Evolutionary conservation across 1,284 basidiomycete genomes (phyloP).

Genomic region (Clitocybe nebularis): DNA sequence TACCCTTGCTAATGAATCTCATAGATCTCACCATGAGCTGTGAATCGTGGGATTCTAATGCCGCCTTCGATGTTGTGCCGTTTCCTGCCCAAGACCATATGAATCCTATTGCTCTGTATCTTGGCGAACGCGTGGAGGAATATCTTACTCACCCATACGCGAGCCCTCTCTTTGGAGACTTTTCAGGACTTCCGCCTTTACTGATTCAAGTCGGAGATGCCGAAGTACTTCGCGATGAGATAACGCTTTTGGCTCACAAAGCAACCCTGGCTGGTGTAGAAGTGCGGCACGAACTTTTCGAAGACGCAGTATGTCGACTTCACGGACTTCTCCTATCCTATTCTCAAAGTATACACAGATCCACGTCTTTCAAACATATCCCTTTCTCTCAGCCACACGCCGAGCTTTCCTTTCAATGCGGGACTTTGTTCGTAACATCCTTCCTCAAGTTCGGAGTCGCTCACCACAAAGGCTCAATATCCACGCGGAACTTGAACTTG

Average conservation of each 20-base stretch:
- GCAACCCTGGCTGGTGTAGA: constrained; percentile 85
- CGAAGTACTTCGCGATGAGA: constrained; percentile 92
- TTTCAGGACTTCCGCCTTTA: constrained; percentile 83
- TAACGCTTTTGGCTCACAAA: constrained; percentile 92
- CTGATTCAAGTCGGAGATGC: constrained; percentile 93
- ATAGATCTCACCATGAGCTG: constrained; percentile 94
- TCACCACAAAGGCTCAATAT: constrained; percentile 47
- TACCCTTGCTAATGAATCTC: constrained; percentile 1
- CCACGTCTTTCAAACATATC: constrained; percentile 89
- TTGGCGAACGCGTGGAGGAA: constrained; percentile 80
- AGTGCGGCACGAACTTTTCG: constrained; percentile 89
- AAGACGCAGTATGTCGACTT: constrained; percentile 74
- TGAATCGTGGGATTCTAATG: constrained; percentile 95
- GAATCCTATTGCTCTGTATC: constrained; percentile 90
- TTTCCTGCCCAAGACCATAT: constrained; percentile 77
- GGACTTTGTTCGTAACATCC: constrained; percentile 63
- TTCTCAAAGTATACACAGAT: constrained; percentile 42
- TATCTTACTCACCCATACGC: constrained; percentile 97
- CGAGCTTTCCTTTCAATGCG: constrained; percentile 77
- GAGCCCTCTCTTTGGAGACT: constrained; percentile 92
- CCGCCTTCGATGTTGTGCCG: constrained; percentile 78
- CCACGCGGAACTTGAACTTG: constrained; percentile 55
- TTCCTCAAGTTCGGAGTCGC: constrained; percentile 46
- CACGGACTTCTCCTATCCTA: constrained; percentile 4
- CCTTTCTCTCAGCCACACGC: constrained; percentile 72